Percentiles rank a stretch among this genome's conserved stretches.
These are phyloP conservation scores for Phylloporus gajari DNA, from an alignment of 1,284 basidiomycete genomes.

Conservation along the genomic window DNA sequence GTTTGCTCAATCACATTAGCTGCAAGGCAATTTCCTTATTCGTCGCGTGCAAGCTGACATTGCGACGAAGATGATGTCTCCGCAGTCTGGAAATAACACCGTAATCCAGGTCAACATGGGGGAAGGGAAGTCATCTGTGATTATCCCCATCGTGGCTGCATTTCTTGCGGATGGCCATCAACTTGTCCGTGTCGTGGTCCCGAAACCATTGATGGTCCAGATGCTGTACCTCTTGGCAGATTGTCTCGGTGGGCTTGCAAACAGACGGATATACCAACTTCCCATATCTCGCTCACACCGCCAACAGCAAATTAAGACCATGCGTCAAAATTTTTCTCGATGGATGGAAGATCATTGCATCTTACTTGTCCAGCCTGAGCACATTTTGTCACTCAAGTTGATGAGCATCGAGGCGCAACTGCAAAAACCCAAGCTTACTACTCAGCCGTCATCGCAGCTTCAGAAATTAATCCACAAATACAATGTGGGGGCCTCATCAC, in stretches of 20 bases:
- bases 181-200: conserved; percentile 7
- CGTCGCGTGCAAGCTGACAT: conserved; percentile 4
- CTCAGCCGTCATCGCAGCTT: too few species aligned
- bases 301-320: neutral
- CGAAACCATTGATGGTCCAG: neutral
- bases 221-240: conserved; percentile 7
- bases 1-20: conserved; percentile 38
- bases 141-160: neutral
- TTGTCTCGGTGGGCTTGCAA: conserved; percentile 8
- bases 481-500: too few species aligned
- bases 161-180: conserved; percentile 1
- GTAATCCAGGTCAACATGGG: conserved; percentile 9
- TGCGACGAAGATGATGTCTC: conserved; percentile 4
- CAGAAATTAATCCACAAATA: too few species aligned
- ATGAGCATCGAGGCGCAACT: conserved; percentile 5
- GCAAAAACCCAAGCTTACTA: too few species aligned
- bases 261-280: conserved; percentile 9
- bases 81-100: neutral
- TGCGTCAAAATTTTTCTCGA: too few species aligned
- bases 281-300: conserved; percentile 7
- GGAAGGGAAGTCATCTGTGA: conserved; percentile 9
- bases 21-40: conserved; percentile 42
- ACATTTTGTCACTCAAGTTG: conserved; percentile 2
- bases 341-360: neutral
- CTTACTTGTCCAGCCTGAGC: conserved; percentile 1